A percentile compares a stretch with the other conserved stretches of the same genome.
phyloP scores from a whole-genome alignment of 2,329 filamentous ascomycete species.

The Microcyclosporella mali region DNA sequence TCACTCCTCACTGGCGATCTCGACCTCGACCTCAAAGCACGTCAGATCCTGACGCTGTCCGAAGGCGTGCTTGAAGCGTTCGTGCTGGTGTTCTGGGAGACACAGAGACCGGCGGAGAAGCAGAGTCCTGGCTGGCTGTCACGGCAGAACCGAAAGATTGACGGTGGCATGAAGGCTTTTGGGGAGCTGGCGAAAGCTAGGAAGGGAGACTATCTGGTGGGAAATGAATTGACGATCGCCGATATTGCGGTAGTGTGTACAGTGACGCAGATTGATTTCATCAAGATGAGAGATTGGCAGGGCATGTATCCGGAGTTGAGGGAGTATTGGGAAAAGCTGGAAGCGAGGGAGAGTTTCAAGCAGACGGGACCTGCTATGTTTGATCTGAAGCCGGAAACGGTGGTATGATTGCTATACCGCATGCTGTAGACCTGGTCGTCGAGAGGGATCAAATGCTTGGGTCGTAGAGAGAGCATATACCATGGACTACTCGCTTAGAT shows the following conservation, averaged over 20 bases:
- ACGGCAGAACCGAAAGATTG: conserved; percentile 15
- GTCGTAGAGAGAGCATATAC: too few species aligned
- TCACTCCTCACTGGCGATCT: conserved; percentile 13
- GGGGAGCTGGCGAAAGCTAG: conserved; percentile 9
- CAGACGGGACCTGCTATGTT: conserved; percentile 17
- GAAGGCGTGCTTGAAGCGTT: conserved; percentile 17
- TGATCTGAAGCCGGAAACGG: conserved; percentile 5
- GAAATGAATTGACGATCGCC: conserved; percentile 14
- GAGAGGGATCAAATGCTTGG: too few species aligned
- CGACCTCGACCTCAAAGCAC: conserved; percentile 11
- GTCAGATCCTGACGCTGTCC: conserved; percentile 11
- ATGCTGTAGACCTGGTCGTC: too few species aligned
- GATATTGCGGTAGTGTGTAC: conserved; percentile 20
- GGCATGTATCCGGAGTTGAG: conserved; percentile 13
- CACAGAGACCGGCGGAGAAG: conserved; percentile 7
- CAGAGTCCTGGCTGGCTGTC: conserved; percentile 9
- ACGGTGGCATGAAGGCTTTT: conserved; percentile 12
- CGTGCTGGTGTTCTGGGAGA: conserved; percentile 16
- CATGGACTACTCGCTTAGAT: too few species aligned
- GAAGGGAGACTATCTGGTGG: conserved; percentile 11
- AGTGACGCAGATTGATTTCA: conserved; percentile 15
- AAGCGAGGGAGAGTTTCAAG: conserved; percentile 11
- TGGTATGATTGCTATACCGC: too few species aligned
- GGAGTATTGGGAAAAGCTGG: conserved; percentile 12
- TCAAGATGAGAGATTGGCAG: conserved; percentile 10